Evolutionary conservation across 2,329 filamentous ascomycete species (phyloP), one percentile per base, ranked within the genome.

Genomic region (Passalora sequoiae): DNA sequence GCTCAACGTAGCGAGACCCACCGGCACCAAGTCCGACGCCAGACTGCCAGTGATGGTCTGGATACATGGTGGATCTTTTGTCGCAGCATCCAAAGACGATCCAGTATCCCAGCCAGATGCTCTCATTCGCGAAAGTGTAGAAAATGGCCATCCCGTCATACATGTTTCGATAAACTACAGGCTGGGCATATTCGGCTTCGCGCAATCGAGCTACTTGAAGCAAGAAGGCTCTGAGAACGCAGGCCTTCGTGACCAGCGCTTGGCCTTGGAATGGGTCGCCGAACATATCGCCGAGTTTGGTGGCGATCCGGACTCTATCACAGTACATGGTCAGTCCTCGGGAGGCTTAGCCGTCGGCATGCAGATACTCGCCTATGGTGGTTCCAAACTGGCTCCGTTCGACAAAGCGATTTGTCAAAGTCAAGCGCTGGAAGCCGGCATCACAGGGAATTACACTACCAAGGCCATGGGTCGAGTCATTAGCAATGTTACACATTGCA

Each of bases 271-370:
- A 43, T 85, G 81, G 81, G 73, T 84, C 19, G 67, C 70, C 44
- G 64, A 72, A 17, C 81, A 83, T 59, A 76, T 81, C 40, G 70
- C 60, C 3, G 64, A 61, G 4, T 81, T 84, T 62, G 80, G 80
- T 0, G 81, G 80, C 2, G 74, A 84, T 53, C 67, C 67, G 2
- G 61, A 57, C 1, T 58, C 59, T 7, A 63, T 69, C 42, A 68
- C 64, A 1, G 63, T 69, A 21, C 60, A 69, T 22, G 66, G 66
- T 2, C 60, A 69, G 33, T 68, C 63, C 4, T 65, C 65, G 20
- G 63, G 63, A 22, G 35, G 58, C 46, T 17, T 56, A 12, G 50
- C 51, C 17, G 39, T 53, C 3, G 54, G 56, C 9, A 49, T 74
- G 56, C 72, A 76, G 40, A 66, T 73, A n/a, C 60, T 75, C 49